A percentile compares a stretch with the other conserved stretches of the same genome.
Conservation (phyloP, 805 yeast species). For the Kodamaea nitidulidarum region DNA sequence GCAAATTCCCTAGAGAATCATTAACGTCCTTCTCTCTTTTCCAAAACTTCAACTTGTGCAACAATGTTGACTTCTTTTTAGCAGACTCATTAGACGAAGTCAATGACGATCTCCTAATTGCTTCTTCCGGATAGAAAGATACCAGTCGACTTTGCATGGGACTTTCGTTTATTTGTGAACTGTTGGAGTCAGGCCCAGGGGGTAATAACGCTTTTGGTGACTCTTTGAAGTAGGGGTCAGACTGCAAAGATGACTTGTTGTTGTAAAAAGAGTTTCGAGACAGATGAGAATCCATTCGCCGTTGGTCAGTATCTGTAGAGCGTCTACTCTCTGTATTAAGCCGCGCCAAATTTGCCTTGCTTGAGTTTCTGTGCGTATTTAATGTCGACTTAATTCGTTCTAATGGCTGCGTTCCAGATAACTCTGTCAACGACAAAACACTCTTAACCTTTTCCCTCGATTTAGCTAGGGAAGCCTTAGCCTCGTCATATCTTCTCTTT, state of each 20-base stretch:
- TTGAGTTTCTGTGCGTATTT: slow-evolving; percentile 23
- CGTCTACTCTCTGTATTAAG: slow-evolving; percentile 5
- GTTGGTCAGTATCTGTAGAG: slow-evolving; percentile 5
- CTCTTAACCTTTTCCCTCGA: slow-evolving; percentile 34
- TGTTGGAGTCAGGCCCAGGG: background rate
- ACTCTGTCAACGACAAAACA: slow-evolving; percentile 33
- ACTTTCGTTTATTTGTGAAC: slow-evolving; percentile 4
- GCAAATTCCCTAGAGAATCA: slow-evolving; percentile 3
- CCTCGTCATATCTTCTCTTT: slow-evolving; percentile 30
- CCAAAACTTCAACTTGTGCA: slow-evolving; percentile 39
- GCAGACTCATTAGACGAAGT: slow-evolving; percentile 9
- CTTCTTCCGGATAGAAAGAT: slow-evolving; percentile 21
- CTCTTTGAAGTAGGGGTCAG: slow-evolving; percentile 1
- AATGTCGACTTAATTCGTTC: slow-evolving; percentile 36
- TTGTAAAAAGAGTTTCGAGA: slow-evolving; percentile 11
- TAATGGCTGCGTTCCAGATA: slow-evolving; percentile 30
- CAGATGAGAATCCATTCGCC: slow-evolving; percentile 13
- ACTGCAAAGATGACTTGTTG: slow-evolving; percentile 2
- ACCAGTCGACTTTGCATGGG: slow-evolving; percentile 17
- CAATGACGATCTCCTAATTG: slow-evolving; percentile 5
- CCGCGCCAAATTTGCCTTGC: slow-evolving; percentile 9
- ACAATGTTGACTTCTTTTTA: slow-evolving; percentile 21
- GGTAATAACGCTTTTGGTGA: slow-evolving; percentile 8
- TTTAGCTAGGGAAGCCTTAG: slow-evolving; percentile 31
- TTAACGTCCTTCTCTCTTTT: slow-evolving; percentile 17